These are phyloP conservation scores for Lasiodiplodia theobromae DNA, from an alignment of 2,329 filamentous ascomycete genomes.

Conservation along the genomic window DNA sequence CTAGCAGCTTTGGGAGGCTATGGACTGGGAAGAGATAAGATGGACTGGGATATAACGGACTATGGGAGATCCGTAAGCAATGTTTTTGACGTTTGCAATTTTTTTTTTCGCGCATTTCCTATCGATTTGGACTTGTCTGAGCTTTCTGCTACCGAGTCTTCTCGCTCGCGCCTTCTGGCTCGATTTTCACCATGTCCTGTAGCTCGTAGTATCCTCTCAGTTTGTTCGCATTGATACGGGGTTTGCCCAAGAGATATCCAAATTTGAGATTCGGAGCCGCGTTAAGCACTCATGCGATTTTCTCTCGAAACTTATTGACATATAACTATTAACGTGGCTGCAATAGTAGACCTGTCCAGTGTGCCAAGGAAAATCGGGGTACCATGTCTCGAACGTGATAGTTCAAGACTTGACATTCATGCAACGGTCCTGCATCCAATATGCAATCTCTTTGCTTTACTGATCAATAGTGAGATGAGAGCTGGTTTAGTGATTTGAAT, in stretches of 20 bases:
- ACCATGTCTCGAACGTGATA: not conserved
- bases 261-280: not conserved
- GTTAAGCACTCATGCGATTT: not conserved
- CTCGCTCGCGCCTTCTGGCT: not conserved
- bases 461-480: not conserved
- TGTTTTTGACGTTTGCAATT: not conserved
- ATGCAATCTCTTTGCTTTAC: not conserved
- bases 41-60: not conserved
- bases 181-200: not conserved
- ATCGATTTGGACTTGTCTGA: not conserved
- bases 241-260: conserved; percentile 2
- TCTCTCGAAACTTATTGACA: too few relatives aligned
- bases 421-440: not conserved
- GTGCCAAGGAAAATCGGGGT: too few relatives aligned
- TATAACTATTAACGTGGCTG: too few relatives aligned
- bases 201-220: conserved; percentile 1
- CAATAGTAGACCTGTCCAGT: too few relatives aligned
- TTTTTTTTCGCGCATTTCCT: not conserved
- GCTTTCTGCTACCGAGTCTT: not conserved
- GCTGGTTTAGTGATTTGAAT: not conserved
- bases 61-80: conserved; percentile 1
- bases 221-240: conserved; percentile 3
- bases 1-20: not conserved
- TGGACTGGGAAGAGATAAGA: not conserved
- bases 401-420: not conserved